Evolutionary conservation across 2,329 filamentous ascomycete species (phyloP).

Genomic region (Dactylellina sp.): DNA sequence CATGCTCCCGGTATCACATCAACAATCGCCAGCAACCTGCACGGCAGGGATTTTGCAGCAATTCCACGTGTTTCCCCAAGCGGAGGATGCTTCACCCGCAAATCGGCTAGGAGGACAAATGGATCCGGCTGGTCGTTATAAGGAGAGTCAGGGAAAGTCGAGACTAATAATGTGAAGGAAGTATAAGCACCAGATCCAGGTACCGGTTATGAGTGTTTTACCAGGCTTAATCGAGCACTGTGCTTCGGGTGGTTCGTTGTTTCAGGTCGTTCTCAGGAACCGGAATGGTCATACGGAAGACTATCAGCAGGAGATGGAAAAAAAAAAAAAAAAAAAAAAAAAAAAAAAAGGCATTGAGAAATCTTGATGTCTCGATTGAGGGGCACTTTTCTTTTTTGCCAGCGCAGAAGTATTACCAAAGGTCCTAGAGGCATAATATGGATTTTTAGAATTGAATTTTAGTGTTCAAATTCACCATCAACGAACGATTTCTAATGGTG

Average conservation of each 20-base stretch:
- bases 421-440: conserved; percentile 8
- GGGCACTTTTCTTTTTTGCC: neutral
- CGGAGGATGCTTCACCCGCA: conserved; percentile 57
- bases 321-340: conserved; percentile 26
- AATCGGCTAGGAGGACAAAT: conserved; percentile 55
- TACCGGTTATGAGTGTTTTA: conserved; percentile 54
- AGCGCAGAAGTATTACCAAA: conserved; percentile 4
- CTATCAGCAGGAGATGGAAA: conserved; percentile 6
- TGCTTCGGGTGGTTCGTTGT: conserved; percentile 43
- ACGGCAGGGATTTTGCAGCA: conserved; percentile 55
- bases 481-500: conserved; percentile 49
- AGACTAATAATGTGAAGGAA: conserved; percentile 41
- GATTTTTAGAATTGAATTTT: conserved; percentile 18
- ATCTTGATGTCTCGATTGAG: neutral
- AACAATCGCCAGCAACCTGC: conserved; percentile 53
- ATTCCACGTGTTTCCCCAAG: conserved; percentile 56
- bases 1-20: conserved; percentile 53
- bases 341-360: conserved; percentile 21
- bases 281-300: conserved; percentile 50
- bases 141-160: conserved; percentile 42
- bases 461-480: conserved; percentile 27
- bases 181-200: conserved; percentile 52
- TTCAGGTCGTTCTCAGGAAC: conserved; percentile 43
- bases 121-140: conserved; percentile 49
- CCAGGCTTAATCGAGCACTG: conserved; percentile 46